Evolutionary conservation across 2,329 filamentous ascomycete genomes (phyloP), one percentile per base, ranked within the genome.

Genomic region (Clarireedia homoeocarpa): DNA sequence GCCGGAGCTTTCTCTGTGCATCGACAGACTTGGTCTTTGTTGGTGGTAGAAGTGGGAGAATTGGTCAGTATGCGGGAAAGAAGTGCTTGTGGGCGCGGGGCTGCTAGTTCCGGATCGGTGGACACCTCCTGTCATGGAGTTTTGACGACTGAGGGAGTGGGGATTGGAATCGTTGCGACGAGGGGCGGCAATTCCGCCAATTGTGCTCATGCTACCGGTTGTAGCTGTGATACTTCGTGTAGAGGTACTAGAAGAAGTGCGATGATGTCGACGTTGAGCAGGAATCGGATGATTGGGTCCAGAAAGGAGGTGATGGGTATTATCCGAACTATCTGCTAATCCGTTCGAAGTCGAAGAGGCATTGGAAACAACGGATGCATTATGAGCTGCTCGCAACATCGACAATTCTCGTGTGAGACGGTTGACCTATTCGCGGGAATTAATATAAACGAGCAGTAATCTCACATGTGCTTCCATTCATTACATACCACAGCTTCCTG

Each of bases 351-450:
- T 77, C 0, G 82, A 85, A 3, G 83, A 86, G n/a, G 81, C 70
- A 66, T 85, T 86, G 46, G 83, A 85, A 4, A 77, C 81, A 30
- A 84, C 82, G 0, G 83, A 86, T 6, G 82, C 82, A 65, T 86
- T 86, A 57, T 86, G 82, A 24, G 81, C 80, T 30, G 81, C 79
- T 54, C 91, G 88, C n/a, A 97, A 83, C 52, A 90, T 77, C 15
- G 86, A 85, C 38, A 97, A 83, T 70, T 97, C 92, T 56, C 92
- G 87, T 0, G 89, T 95, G 34, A 97, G 79, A 36, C 92, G 89
- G 74, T 97, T 97, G 59, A 96, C 89, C 89, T 92, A 67, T 20
- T 24, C 53, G 42, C 23, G 56, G 48, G 53, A 14, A 24, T 52
- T 47, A 53, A 48, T 49, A 53, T 9, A 12, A 10, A 30, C 10